Conservation (phyloP, 140 eudicot species). For the Cichorium intybus region DNA sequence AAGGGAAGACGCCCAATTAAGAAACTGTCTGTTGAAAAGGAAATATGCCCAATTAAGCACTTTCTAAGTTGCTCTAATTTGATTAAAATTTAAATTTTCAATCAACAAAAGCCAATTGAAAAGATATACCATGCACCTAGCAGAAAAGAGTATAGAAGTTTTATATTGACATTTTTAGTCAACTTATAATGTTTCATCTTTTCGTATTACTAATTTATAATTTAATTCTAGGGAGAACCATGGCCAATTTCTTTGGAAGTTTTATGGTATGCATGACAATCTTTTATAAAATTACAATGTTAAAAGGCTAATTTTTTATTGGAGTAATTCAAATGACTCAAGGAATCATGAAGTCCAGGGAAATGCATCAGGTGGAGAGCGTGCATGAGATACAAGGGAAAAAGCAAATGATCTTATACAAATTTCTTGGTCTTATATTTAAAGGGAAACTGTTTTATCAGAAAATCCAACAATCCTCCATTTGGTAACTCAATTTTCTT, state of each 20-base stretch:
- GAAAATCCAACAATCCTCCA: conserved; percentile 38
- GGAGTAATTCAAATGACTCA: conserved; percentile 7
- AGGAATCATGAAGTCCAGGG: conserved; percentile 44
- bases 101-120: too few relatives aligned
- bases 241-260: conserved; percentile 93
- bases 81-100: too few relatives aligned
- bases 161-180: too few relatives aligned
- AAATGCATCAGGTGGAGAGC: conserved; percentile 91
- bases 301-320: background rate
- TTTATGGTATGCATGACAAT: conserved; percentile 52
- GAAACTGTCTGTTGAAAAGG: too few relatives aligned
- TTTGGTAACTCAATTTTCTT: conserved; percentile 45
- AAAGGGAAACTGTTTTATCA: conserved; percentile 66
- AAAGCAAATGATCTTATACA: conserved; percentile 63
- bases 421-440: conserved; percentile 70
- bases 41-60: too few relatives aligned
- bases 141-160: too few relatives aligned
- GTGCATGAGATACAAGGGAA: conserved; percentile 67
- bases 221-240: conserved; percentile 75
- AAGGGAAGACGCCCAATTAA: too few relatives aligned
- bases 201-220: too few relatives aligned
- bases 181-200: background rate
- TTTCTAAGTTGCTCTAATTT: too few relatives aligned
- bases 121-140: too few relatives aligned
- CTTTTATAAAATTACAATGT: background rate